Evolutionary conservation across 805 yeast genomes (phyloP), one percentile per base, ranked within the genome.

Genomic region (Komagataella pseudopastoris): DNA sequence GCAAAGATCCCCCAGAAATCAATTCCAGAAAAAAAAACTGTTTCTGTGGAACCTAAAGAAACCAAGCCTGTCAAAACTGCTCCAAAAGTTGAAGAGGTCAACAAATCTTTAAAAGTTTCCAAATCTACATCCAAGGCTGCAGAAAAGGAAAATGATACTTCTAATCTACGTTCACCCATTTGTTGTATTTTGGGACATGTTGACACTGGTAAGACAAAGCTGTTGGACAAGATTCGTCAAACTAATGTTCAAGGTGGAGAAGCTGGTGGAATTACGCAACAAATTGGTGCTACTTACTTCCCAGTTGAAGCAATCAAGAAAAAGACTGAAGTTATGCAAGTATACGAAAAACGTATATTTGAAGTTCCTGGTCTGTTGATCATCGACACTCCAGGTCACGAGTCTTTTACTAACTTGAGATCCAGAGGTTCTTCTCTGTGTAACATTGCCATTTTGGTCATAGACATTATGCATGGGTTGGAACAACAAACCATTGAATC

Each of bases 201-300:
- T 70, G 99, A 93, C 77, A 93, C 99, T 53, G 99, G 99, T 83
- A 93, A 93, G 71, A 93, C 99, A 58, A 93, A 93, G 68, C 78
- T 93, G 58, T 77, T 93, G 67, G 99, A 93, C 67, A 93, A 93
- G 71, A 83, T 93, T 60, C 91, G 99, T 74, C 97, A 91, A 74
- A 93, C 98, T 46, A 93, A 93, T 64, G 99, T 93, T 55, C 99
- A 93, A 75, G 99, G 97, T 68, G 99, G 99, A 65, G 99, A 93
- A 74, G 99, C 99, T 52, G 99, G 99, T 75, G 99, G 99, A 75
- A 93, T 93, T 68, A 93, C 99, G 57, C 99, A 93, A 78, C 99
- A 93, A 72, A 93, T 93, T 65, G 99, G 99, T 80, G 99, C 99
- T 52, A 93, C 99, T 20, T 93, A 93, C 68, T 93, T 93, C 88